These are phyloP conservation scores for Globisporangium heterothallicum DNA, from an alignment of 352 stramenopile species.

Conservation along the genomic window DNA sequence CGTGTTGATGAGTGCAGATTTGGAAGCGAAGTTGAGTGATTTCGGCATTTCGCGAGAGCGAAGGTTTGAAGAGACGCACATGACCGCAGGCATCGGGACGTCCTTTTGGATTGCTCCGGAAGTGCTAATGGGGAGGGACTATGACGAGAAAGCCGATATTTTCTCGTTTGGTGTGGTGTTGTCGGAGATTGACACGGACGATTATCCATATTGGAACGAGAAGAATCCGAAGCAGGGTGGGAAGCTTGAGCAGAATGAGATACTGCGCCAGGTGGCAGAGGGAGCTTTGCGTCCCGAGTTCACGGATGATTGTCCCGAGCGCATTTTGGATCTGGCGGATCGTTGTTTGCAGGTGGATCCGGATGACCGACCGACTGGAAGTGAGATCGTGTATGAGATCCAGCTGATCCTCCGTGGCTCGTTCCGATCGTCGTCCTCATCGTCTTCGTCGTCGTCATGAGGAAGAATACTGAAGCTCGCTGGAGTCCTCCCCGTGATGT, in stretches of 20 bases:
- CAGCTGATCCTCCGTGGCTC: slow-evolving; percentile 6
- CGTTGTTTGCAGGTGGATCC: slow-evolving; percentile 25
- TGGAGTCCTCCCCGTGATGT: too few relatives aligned
- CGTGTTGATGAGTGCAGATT: slow-evolving; percentile 28
- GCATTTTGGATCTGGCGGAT: slow-evolving; percentile 26
- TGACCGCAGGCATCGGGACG: slow-evolving; percentile 63
- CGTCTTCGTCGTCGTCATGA: slow-evolving; percentile 3
- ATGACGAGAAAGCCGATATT: slow-evolving; percentile 52
- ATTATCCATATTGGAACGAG: slow-evolving; percentile 59
- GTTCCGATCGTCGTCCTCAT: background rate
- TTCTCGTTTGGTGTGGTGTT: slow-evolving; percentile 52
- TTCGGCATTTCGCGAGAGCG: slow-evolving; percentile 65
- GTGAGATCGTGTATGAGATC: slow-evolving; percentile 23
- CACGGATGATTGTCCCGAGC: slow-evolving; percentile 18
- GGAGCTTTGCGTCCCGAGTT: slow-evolving; percentile 28
- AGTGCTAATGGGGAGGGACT: slow-evolving; percentile 48
- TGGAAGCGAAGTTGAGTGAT: slow-evolving; percentile 71
- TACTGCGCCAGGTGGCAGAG: slow-evolving; percentile 24
- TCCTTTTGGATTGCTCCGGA: slow-evolving; percentile 71
- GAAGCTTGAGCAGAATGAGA: slow-evolving; percentile 30
- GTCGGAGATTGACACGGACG: slow-evolving; percentile 49
- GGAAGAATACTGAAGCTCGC: background rate
- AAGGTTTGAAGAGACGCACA: slow-evolving; percentile 53
- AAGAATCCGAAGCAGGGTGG: slow-evolving; percentile 38
- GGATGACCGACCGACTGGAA: slow-evolving; percentile 21